Evolutionary conservation across 805 yeast species (phyloP).

Genomic region (Saccharomycopsis fibuligera): DNA sequence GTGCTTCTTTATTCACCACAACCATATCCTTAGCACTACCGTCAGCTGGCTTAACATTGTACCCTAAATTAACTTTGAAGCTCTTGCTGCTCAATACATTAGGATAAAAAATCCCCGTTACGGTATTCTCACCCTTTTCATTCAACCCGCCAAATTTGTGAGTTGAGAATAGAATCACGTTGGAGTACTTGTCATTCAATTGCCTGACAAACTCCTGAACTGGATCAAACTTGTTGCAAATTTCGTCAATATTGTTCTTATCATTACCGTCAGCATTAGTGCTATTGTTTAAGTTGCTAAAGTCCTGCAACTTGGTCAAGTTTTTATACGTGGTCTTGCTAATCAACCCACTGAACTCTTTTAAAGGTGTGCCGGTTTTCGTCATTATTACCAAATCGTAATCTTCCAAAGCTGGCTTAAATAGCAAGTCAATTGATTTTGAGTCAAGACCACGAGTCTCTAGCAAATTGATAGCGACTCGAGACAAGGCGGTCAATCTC

Average conservation of each 20-base stretch:
- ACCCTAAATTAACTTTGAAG: slow-evolving; percentile 76
- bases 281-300: slow-evolving; percentile 33
- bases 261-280: slow-evolving; percentile 25
- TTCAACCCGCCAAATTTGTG: slow-evolving; percentile 46
- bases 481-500: slow-evolving; percentile 80
- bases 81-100: slow-evolving; percentile 49
- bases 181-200: slow-evolving; percentile 55
- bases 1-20: slow-evolving; percentile 61
- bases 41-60: slow-evolving; percentile 58
- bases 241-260: slow-evolving; percentile 28
- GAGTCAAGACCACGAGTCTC: slow-evolving; percentile 25
- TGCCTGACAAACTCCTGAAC: slow-evolving; percentile 53
- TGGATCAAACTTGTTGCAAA: slow-evolving; percentile 52
- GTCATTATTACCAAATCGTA: slow-evolving; percentile 74
- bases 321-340: slow-evolving; percentile 56
- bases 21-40: slow-evolving; percentile 39
- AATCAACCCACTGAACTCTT: slow-evolving; percentile 49
- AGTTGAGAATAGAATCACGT: slow-evolving; percentile 64
- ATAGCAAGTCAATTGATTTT: slow-evolving; percentile 47
- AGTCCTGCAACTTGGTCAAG: slow-evolving; percentile 28
- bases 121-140: slow-evolving; percentile 51
- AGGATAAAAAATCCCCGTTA: slow-evolving; percentile 81
- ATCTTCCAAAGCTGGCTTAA: slow-evolving; percentile 78
- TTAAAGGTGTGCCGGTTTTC: slow-evolving; percentile 33
- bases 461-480: slow-evolving; percentile 59